Evolutionary conservation across 129 eudicot genomes (phyloP).

Genomic region (Apium graveolens): DNA sequence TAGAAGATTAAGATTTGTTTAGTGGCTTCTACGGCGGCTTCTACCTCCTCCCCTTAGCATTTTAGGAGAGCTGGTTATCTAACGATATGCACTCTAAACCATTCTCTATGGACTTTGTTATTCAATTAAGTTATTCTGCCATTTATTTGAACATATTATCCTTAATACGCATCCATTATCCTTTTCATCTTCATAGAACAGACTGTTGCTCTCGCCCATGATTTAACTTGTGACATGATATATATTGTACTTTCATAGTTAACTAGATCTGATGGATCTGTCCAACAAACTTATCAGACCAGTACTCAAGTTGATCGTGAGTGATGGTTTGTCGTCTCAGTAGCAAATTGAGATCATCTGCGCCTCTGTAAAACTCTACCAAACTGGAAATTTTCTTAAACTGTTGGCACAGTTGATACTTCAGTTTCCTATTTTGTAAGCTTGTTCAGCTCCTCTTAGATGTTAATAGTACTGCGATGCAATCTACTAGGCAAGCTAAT

Average conservation of each 20-base stretch:
- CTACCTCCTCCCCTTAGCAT: neutral
- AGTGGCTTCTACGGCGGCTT: neutral
- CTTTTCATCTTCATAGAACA: conserved; percentile 20
- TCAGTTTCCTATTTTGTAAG: conserved; percentile 21
- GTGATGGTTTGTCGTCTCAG: conserved; percentile 22
- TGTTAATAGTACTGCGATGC: conserved; percentile 21
- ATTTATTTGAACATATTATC: neutral
- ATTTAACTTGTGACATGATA: conserved; percentile 12
- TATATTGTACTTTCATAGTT: conserved; percentile 21
- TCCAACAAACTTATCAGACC: conserved; percentile 21
- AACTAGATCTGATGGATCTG: conserved; percentile 15
- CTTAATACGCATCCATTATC: neutral
- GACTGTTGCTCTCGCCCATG: conserved; percentile 13
- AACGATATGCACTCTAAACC: conserved; percentile 17
- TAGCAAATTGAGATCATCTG: conserved; percentile 20
- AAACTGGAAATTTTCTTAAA: conserved; percentile 15
- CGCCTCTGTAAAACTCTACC: conserved; percentile 18
- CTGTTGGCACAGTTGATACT: conserved; percentile 8
- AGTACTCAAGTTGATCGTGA: conserved; percentile 11
- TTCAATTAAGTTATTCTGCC: neutral
- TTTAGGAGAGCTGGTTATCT: neutral
- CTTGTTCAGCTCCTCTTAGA: conserved; percentile 16
- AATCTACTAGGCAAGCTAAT: conserved; percentile 28
- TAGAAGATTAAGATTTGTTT: neutral
- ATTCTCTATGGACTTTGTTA: conserved; percentile 12